A percentile compares a stretch with the other conserved stretches of the same genome.
phyloP scores from a whole-genome alignment of 345 rosid species.

The Populus alba region DNA sequence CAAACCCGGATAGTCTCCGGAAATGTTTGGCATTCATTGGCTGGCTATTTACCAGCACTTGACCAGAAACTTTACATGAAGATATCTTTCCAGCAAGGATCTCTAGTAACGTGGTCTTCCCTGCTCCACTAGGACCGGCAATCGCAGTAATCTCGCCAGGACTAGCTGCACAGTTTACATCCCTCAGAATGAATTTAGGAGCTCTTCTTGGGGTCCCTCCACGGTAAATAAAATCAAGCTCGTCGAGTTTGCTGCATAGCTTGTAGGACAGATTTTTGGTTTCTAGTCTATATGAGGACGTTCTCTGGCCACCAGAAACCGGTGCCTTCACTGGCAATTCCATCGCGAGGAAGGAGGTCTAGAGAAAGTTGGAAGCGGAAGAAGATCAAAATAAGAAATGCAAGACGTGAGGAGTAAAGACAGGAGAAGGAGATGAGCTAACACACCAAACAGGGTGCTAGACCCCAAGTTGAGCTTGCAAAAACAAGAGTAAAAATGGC shows the following conservation, averaged over 20 bases:
- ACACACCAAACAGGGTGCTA: slow-evolving; percentile 59
- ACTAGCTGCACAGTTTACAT: slow-evolving; percentile 64
- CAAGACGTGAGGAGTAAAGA: slow-evolving; percentile 12
- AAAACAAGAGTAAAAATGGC: background rate
- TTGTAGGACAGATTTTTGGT: slow-evolving; percentile 56
- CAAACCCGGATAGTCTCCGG: slow-evolving; percentile 70
- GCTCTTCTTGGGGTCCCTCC: slow-evolving; percentile 19
- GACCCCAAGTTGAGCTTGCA: slow-evolving; percentile 1
- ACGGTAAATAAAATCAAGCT: slow-evolving; percentile 25
- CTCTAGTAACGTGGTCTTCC: slow-evolving; percentile 83
- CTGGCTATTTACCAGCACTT: slow-evolving; percentile 59
- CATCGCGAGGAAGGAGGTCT: slow-evolving; percentile 34
- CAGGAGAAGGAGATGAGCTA: slow-evolving; percentile 62
- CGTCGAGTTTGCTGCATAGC: slow-evolving; percentile 43
- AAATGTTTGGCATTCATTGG: slow-evolving; percentile 52
- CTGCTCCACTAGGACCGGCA: slow-evolving; percentile 94
- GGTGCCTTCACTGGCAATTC: slow-evolving; percentile 62
- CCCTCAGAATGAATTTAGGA: slow-evolving; percentile 49
- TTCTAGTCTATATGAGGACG: slow-evolving; percentile 45
- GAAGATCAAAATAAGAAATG: slow-evolving; percentile 1
- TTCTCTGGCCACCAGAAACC: slow-evolving; percentile 34
- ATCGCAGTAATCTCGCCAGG: slow-evolving; percentile 67
- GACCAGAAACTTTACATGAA: slow-evolving; percentile 42
- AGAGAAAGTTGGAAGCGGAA: slow-evolving; percentile 20
- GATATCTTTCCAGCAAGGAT: slow-evolving; percentile 72